phyloP scores from a whole-genome alignment of 2,329 filamentous ascomycete genomes.

The Hortaea sp. region DNA sequence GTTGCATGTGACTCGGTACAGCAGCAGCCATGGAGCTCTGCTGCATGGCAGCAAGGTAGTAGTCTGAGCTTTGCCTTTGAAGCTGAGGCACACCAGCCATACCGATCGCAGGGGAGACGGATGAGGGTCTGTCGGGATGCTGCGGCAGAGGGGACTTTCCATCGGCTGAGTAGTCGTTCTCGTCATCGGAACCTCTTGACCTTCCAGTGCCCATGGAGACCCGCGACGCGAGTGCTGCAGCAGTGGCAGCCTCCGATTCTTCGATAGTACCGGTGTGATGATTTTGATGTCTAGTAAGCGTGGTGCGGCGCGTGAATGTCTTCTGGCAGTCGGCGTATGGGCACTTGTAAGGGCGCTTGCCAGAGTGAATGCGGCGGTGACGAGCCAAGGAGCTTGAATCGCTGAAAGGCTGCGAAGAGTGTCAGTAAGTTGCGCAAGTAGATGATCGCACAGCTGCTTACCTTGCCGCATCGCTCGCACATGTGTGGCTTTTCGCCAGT shows the following conservation, averaged over 20 bases:
- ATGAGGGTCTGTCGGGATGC: conserved; percentile 66
- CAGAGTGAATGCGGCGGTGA: conserved; percentile 89
- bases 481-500: conserved; percentile 98
- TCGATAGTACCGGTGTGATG: conserved; percentile 92
- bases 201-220: conserved; percentile 34
- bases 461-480: conserved; percentile 95
- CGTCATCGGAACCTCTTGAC: conserved; percentile 55
- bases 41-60: conserved; percentile 64
- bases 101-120: conserved; percentile 69
- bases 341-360: conserved; percentile 94
- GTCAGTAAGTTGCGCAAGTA: conserved; percentile 14
- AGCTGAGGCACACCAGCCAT: conserved; percentile 58
- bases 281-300: conserved; percentile 88
- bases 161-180: conserved; percentile 54
- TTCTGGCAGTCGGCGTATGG: conserved; percentile 96
- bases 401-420: conserved; percentile 67
- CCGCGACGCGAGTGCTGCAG: conserved; percentile 63
- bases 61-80: conserved; percentile 58
- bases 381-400: conserved; percentile 90
- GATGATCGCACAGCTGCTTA: conserved; percentile 32
- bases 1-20: conserved; percentile 72
- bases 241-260: conserved; percentile 81
- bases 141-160: conserved; percentile 68
- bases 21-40: conserved; percentile 33
- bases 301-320: conserved; percentile 93